Conservation (phyloP, 257 asterid species). For the Oldenlandia corymbosa region DNA sequence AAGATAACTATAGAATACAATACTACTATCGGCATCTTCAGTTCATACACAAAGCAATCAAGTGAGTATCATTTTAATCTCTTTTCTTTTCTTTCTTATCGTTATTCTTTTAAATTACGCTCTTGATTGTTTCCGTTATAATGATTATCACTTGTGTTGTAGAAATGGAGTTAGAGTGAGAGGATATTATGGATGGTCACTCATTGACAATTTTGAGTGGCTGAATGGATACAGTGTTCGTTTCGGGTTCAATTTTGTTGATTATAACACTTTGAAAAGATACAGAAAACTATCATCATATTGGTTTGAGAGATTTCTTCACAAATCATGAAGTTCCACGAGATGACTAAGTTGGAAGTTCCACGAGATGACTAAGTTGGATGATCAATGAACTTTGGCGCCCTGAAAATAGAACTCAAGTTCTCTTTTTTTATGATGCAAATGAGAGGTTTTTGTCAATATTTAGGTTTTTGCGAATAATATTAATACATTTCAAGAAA, state of each 20-base stretch:
- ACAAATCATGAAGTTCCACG: neutral
- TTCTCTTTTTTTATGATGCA: no score
- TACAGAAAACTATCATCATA: constrained; percentile 24
- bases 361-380: no score
- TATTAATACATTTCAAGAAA: no score
- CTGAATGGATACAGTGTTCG: constrained; percentile 18
- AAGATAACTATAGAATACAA: constrained; percentile 17
- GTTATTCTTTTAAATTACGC: no score
- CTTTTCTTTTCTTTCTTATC: no score
- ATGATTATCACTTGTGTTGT: neutral
- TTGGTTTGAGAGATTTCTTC: constrained; percentile 26
- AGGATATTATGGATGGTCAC: constrained; percentile 33
- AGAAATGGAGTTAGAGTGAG: constrained; percentile 24
- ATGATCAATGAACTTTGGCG: no score
- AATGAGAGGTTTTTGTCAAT: no score
- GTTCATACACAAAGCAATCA: constrained; percentile 11
- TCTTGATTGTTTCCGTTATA: no score
- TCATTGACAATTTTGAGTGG: constrained; percentile 31
- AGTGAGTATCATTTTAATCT: no score
- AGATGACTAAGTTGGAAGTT: no score
- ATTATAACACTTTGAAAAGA: constrained; percentile 22
- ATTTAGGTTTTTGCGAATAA: no score
- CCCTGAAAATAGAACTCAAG: no score
- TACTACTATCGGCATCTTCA: constrained; percentile 19
- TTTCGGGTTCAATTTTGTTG: constrained; percentile 24